A percentile compares a stretch with the other conserved stretches of the same genome.
Evolutionary conservation across 768 basidiomycete species (phyloP).

Genomic region (Sporobolomyces phaffii): DNA sequence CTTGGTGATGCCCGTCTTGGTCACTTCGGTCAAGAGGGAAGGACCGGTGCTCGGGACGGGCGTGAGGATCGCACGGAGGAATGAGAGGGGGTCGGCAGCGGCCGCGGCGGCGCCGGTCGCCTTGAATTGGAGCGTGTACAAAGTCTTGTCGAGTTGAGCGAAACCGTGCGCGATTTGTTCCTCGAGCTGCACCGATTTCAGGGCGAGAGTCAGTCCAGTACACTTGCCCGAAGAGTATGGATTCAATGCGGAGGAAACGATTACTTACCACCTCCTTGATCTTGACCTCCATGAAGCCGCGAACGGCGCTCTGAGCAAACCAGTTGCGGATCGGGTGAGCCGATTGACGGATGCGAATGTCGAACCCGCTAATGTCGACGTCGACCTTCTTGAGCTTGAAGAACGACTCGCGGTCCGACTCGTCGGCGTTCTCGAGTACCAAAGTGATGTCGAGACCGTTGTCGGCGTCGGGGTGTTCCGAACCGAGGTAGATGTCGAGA

Average conservation of each 20-base stretch:
- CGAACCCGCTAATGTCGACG: conserved; percentile 24
- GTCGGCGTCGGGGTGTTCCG: conserved; percentile 30
- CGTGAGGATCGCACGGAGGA: conserved; percentile 35
- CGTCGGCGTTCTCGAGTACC: conserved; percentile 48
- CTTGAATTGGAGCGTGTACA: conserved; percentile 44
- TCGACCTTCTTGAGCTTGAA: conserved; percentile 47
- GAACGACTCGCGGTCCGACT: conserved; percentile 48
- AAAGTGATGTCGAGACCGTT: conserved; percentile 49
- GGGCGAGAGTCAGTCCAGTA: neutral
- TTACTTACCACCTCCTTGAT: conserved; percentile 26
- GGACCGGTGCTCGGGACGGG: neutral
- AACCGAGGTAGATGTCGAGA: conserved; percentile 47
- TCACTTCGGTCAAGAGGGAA: conserved; percentile 22
- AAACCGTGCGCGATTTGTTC: conserved; percentile 29
- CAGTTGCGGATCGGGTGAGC: conserved; percentile 29
- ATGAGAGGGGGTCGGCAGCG: conserved; percentile 33
- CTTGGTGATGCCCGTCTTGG: conserved; percentile 48
- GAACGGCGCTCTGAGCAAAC: conserved; percentile 20
- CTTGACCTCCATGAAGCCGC: conserved; percentile 23
- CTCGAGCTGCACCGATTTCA: conserved; percentile 21
- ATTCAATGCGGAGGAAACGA: too few species aligned
- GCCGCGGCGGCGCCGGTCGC: conserved; percentile 23
- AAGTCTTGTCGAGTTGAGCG: conserved; percentile 43
- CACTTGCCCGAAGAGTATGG: too few species aligned
- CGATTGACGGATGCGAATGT: conserved; percentile 15